A percentile compares a stretch with the other conserved stretches of the same genome.
Evolutionary conservation across 2,329 filamentous ascomycete species (phyloP).

Genomic region (Fusarium poae): DNA sequence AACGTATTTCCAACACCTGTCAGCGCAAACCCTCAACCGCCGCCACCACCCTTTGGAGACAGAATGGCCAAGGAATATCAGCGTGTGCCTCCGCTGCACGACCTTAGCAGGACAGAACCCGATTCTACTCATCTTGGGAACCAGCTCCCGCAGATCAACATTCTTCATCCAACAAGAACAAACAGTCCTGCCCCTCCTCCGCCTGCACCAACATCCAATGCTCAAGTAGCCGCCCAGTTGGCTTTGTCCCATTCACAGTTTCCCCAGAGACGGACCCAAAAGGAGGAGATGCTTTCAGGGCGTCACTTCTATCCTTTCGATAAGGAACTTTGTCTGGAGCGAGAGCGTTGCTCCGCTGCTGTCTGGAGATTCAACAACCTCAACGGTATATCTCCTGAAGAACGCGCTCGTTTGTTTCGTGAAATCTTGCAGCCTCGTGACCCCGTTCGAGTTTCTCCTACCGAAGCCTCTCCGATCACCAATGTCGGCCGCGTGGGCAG

Average conservation of each 20-base stretch:
- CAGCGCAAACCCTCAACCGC: slow-evolving; percentile 65
- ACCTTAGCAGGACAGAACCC: slow-evolving; percentile 67
- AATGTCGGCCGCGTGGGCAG: slow-evolving; percentile 76
- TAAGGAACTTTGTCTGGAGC: slow-evolving; percentile 81
- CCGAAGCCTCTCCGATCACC: slow-evolving; percentile 64
- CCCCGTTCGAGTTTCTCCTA: slow-evolving; percentile 67
- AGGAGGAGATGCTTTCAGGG: slow-evolving; percentile 89
- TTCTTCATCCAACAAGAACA: slow-evolving; percentile 65
- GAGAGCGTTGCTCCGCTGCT: slow-evolving; percentile 84
- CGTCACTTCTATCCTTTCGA: slow-evolving; percentile 84
- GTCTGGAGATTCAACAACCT: slow-evolving; percentile 87
- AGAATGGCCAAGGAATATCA: slow-evolving; percentile 70
- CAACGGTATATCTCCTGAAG: slow-evolving; percentile 76
- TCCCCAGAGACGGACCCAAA: slow-evolving; percentile 72
- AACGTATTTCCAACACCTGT: slow-evolving; percentile 73
- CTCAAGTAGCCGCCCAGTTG: slow-evolving; percentile 70
- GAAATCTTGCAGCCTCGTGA: slow-evolving; percentile 77
- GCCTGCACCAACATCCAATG: slow-evolving; percentile 58
- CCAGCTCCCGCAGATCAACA: slow-evolving; percentile 69
- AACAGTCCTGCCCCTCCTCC: slow-evolving; percentile 61
- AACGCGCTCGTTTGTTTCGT: slow-evolving; percentile 77
- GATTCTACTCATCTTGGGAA: slow-evolving; percentile 66
- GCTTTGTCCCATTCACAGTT: slow-evolving; percentile 69
- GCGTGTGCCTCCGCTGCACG: slow-evolving; percentile 71
- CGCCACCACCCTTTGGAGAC: slow-evolving; percentile 60